Base-by-base conservation (phyloP, 768 basidiomycete genomes). In the Hypholoma sublateritium region DNA sequence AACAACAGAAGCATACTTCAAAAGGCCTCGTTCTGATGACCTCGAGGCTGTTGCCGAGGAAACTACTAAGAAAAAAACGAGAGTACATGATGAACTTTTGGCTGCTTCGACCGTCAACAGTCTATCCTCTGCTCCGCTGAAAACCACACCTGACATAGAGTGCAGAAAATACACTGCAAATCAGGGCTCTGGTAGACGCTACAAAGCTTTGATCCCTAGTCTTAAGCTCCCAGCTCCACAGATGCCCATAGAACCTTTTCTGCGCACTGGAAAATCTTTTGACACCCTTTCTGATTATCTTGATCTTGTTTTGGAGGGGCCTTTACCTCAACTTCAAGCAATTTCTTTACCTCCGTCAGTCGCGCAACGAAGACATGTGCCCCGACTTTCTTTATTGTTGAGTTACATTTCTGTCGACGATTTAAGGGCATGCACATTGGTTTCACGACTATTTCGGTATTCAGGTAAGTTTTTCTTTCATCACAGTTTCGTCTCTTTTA, bases 311-410 rank as follows among this genome's bases (percentile, higher is more conserved):
- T 68, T 80, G 1, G 77, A 81, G 52, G 72, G 80, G 28, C 65
- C 73, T 14, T 53, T 64, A 0, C 56, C 65, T 0, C 55, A 61
- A 7, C 71, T 88, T 12, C 53, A 64, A 11, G 59, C 71, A 16
- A 80, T 89, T 43, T 72, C 77, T 4, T 59, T 85, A 32, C 88
- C 89, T 1, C 87, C 88, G 0, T 77, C 76, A 19, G 63, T 86
- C 9, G 72, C 82, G 0, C 80, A 88, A 52, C 74, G 88, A 32
- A 87, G 80, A 68, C 75, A 71, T 53, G 82, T 86, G 3, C 63
- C 76, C 19, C 66, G 60, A 2, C 80, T 85, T 69, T 76, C 88
- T 4, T 50, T 89, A 28, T 70, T 85, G 14, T 70, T 91, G 6
- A 80, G 80, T 56, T 72, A 69, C 5, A 69, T 89, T 2, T 71